Evolutionary conservation across 805 yeast species (phyloP).

Genomic region (Kodamaea hsintzibuensis): DNA sequence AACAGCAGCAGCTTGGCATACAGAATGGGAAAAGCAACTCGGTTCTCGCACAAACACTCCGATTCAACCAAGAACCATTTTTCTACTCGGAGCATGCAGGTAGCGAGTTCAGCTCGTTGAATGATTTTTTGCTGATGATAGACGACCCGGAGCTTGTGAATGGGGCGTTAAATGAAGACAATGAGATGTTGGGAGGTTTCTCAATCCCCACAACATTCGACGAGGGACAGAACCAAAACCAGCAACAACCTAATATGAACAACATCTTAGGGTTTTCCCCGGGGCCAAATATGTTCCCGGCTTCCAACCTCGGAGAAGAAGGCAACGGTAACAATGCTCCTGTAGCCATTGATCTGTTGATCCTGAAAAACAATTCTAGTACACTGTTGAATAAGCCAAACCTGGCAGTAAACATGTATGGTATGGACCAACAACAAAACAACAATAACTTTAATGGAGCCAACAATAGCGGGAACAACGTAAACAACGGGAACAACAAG

Average conservation of each 20-base stretch:
- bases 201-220: conserved; percentile 5
- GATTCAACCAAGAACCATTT: conserved; percentile 65
- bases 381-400: background rate
- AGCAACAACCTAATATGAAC: conserved; percentile 7
- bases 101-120: conserved; percentile 84
- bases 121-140: conserved; percentile 85
- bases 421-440: conserved; percentile 3
- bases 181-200: conserved; percentile 6
- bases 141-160: conserved; percentile 78
- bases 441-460: background rate
- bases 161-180: conserved; percentile 34
- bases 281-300: conserved; percentile 1
- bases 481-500: background rate
- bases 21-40: conserved; percentile 15
- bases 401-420: background rate
- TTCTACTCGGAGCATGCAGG: conserved; percentile 92
- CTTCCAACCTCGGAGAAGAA: background rate
- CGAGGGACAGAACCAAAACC: conserved; percentile 1
- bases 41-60: conserved; percentile 41
- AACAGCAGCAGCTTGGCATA: no score
- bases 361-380: background rate
- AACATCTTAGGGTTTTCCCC: conserved; percentile 6
- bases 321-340: background rate
- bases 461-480: background rate
- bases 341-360: conserved; percentile 3